A percentile compares a stretch with the other conserved stretches of the same genome.
Conservation (phyloP, 2,329 filamentous ascomycete species). For the Botryosphaeria dothidea region DNA sequence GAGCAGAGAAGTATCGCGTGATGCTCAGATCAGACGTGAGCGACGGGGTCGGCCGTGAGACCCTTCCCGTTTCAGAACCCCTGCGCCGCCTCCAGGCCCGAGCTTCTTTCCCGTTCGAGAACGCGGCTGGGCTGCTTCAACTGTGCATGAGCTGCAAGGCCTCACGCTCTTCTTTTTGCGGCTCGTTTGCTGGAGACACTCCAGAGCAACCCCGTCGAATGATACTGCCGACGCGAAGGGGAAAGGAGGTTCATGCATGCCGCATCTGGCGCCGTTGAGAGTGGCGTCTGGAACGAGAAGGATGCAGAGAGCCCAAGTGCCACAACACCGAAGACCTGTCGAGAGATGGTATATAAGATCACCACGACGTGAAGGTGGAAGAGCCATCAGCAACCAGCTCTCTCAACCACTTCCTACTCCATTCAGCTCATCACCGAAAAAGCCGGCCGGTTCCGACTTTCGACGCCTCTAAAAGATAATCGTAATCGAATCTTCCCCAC, state of each 20-base stretch:
- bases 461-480: not conserved
- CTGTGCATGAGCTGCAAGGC: not conserved
- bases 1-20: constrained; percentile 3
- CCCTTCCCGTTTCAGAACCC: constrained; percentile 5
- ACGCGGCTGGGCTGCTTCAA: not conserved
- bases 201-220: not conserved
- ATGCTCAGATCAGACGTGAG: constrained; percentile 13
- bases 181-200: not conserved
- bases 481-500: not conserved
- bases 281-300: constrained; percentile 24
- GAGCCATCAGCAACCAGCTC: not conserved
- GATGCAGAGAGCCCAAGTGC: not conserved
- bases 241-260: not conserved
- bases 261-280: not conserved
- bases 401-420: not conserved
- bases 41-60: not conserved
- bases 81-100: not conserved
- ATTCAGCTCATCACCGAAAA: not conserved
- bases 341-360: constrained; percentile 3
- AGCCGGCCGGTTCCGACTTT: constrained; percentile 15
- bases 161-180: not conserved
- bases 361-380: not conserved
- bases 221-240: not conserved
- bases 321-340: not conserved
- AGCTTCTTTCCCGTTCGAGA: constrained; percentile 8